These are phyloP conservation scores for Pleurotus sapidus DNA, from an alignment of 768 basidiomycete species.

Conservation along the genomic window DNA sequence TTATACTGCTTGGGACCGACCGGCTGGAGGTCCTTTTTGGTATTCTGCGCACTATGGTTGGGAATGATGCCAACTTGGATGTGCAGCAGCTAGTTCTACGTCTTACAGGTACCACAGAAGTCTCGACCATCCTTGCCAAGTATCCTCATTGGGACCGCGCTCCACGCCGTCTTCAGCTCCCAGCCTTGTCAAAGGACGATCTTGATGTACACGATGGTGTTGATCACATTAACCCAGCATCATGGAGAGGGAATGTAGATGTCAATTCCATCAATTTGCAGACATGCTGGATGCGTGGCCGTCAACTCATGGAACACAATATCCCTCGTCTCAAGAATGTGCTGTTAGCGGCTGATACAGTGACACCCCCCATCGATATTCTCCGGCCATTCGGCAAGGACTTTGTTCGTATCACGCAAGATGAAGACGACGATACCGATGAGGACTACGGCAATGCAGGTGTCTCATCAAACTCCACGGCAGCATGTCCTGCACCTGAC, in stretches of 20 bases:
- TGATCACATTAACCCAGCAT: slow-evolving; percentile 34
- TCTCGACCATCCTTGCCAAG: slow-evolving; percentile 30
- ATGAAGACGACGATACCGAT: too few relatives aligned
- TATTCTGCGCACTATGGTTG: slow-evolving; percentile 29
- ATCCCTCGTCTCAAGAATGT: too few relatives aligned
- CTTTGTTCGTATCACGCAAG: too few relatives aligned
- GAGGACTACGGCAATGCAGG: too few relatives aligned
- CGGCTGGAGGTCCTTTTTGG: slow-evolving; percentile 32
- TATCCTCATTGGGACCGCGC: slow-evolving; percentile 35
- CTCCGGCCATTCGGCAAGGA: too few relatives aligned
- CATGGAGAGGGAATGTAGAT: slow-evolving; percentile 28
- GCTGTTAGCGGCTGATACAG: too few relatives aligned
- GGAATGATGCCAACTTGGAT: slow-evolving; percentile 28
- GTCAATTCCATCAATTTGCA: slow-evolving; percentile 24
- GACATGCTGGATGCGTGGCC: slow-evolving; percentile 29
- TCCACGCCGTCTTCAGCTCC: slow-evolving; percentile 30
- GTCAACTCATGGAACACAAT: slow-evolving; percentile 11
- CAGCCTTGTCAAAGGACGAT: slow-evolving; percentile 19
- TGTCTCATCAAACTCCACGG: too few relatives aligned
- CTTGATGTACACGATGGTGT: slow-evolving; percentile 16
- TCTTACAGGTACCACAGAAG: slow-evolving; percentile 26
- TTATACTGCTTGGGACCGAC: slow-evolving; percentile 37
- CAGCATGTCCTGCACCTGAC: too few relatives aligned
- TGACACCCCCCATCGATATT: too few relatives aligned
- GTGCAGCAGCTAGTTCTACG: slow-evolving; percentile 20